phyloP scores from a whole-genome alignment of 164 flowering plant genomes.

The Annona squamosa region DNA sequence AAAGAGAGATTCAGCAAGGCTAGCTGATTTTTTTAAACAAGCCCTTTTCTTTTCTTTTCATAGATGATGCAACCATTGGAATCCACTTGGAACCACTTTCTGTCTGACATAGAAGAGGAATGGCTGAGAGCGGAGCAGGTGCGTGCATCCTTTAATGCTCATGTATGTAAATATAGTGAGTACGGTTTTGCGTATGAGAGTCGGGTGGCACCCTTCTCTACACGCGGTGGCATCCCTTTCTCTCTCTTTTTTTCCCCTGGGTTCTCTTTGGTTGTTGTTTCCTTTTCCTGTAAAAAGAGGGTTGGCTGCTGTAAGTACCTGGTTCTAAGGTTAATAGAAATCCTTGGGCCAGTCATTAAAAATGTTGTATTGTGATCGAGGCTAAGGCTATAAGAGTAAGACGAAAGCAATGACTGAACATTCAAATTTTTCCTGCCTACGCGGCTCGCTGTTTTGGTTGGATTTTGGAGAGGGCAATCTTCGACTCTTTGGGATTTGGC shows the following conservation, averaged over 20 bases:
- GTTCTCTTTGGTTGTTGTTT: neutral
- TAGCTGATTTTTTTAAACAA: neutral
- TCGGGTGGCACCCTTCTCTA: neutral
- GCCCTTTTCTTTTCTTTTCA: neutral
- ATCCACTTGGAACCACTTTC: conserved; percentile 20
- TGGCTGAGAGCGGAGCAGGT: conserved; percentile 19
- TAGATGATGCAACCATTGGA: conserved; percentile 4
- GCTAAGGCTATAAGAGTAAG: neutral
- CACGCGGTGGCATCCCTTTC: neutral
- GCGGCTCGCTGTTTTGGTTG: no score
- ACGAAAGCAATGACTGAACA: neutral
- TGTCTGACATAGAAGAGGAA: conserved; percentile 1
- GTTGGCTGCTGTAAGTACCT: neutral
- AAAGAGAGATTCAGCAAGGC: neutral
- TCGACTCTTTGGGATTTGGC: no score
- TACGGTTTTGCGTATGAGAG: neutral
- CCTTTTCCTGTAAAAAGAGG: neutral
- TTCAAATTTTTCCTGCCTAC: neutral
- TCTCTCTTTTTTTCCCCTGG: neutral
- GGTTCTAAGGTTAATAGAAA: neutral
- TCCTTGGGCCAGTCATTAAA: neutral
- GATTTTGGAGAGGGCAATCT: no score
- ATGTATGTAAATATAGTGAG: conserved; percentile 14
- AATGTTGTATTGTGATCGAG: neutral
- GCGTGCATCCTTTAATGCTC: conserved; percentile 8